Conservation (phyloP, 83 land plant genomes). For the Isoetes engelmannii region DNA sequence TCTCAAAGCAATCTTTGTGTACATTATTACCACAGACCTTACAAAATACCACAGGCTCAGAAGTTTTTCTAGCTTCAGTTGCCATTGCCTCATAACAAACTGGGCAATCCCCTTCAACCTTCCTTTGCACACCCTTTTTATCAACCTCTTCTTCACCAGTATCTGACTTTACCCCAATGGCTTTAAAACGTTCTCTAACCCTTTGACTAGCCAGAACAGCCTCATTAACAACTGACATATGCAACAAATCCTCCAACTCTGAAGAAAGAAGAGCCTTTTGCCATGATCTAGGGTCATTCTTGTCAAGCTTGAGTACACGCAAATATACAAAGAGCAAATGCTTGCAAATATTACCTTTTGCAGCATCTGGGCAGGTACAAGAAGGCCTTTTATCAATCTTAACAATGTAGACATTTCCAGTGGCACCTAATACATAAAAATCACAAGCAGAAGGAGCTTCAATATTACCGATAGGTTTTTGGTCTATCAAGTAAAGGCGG, state of each 20-base stretch:
- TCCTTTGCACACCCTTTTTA: constrained; percentile 25
- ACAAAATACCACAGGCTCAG: constrained; percentile 51
- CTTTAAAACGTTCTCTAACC: constrained; percentile 47
- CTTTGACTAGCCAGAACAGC: constrained; percentile 42
- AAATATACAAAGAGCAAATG: constrained; percentile 74
- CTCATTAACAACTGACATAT: constrained; percentile 23
- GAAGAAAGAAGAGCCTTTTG: constrained; percentile 57
- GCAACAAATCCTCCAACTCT: constrained; percentile 44
- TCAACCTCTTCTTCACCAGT: constrained; percentile 1
- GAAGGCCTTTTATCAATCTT: constrained; percentile 46
- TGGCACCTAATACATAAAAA: constrained; percentile 72
- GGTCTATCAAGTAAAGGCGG: constrained; percentile 58
- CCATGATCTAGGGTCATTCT: constrained; percentile 50
- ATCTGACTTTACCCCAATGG: constrained; percentile 27
- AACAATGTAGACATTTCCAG: constrained; percentile 81
- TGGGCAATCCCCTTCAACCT: constrained; percentile 52
- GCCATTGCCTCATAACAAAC: constrained; percentile 77
- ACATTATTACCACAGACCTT: constrained; percentile 61
- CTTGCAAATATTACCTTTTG: constrained; percentile 56
- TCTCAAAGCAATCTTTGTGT: constrained; percentile 61
- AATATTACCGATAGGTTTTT: constrained; percentile 21
- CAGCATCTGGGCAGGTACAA: constrained; percentile 82
- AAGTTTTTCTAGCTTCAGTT: constrained; percentile 16
- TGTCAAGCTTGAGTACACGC: constrained; percentile 53
- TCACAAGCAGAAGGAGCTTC: constrained; percentile 37